Percentiles rank a stretch among this genome's conserved stretches.
These are phyloP conservation scores for Sophora flavescens DNA, from an alignment of 306 rosid species.

Conservation along the genomic window DNA sequence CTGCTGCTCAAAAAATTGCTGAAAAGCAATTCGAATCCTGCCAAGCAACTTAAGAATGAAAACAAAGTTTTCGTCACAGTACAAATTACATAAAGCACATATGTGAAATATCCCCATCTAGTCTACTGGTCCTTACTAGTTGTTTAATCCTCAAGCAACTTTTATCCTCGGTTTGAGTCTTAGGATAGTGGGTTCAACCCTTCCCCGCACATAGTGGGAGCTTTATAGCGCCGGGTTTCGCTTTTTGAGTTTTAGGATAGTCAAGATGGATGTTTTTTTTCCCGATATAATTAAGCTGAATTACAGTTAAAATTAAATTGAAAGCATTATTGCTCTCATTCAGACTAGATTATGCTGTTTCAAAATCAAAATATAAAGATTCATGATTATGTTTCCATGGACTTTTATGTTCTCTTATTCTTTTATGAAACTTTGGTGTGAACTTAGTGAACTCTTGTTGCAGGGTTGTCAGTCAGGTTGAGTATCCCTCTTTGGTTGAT, in stretches of 20 bases:
- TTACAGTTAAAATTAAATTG: not conserved
- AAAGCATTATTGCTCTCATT: conserved; percentile 23
- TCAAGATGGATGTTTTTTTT: conserved; percentile 17
- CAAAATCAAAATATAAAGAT: conserved; percentile 18
- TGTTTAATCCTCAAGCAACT: conserved; percentile 24
- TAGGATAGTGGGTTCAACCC: too few species aligned
- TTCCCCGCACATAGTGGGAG: too few species aligned
- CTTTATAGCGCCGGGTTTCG: too few species aligned
- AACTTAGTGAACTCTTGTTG: conserved; percentile 53
- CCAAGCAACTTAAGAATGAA: too few species aligned
- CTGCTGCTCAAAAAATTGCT: too few species aligned
- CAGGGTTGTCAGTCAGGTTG: conserved; percentile 99
- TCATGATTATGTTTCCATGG: conserved; percentile 22
- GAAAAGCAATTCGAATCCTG: too few species aligned
- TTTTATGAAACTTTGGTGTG: conserved; percentile 35
- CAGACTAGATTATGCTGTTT: conserved; percentile 30
- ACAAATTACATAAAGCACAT: too few species aligned
- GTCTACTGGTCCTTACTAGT: too few species aligned
- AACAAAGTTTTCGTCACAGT: too few species aligned
- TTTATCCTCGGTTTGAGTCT: conserved; percentile 9
- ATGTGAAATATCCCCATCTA: too few species aligned
- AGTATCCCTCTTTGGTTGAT: conserved; percentile 98
- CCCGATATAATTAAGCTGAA: conserved; percentile 16
- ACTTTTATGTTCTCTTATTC: conserved; percentile 16
- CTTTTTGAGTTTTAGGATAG: conserved; percentile 9